Evolutionary conservation across 805 yeast species (phyloP).

Genomic region (Kuraishia ogatae): DNA sequence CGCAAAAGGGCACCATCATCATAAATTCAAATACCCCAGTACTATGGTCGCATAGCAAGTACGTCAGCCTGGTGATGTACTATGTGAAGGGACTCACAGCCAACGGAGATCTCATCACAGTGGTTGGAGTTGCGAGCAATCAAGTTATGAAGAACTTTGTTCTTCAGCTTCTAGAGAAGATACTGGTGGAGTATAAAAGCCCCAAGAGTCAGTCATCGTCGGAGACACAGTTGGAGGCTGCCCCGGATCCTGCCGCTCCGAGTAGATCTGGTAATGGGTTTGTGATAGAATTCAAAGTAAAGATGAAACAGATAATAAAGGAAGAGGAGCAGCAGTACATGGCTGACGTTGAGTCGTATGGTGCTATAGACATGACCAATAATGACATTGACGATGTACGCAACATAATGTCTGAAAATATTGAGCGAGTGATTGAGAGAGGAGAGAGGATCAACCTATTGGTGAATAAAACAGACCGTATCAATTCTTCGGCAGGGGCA

Average conservation of each 20-base stretch:
- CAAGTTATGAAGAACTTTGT: slow-evolving; percentile 36
- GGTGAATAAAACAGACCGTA: slow-evolving; percentile 71
- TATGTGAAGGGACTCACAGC: slow-evolving; percentile 37
- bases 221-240: slow-evolving; percentile 2
- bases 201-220: slow-evolving; percentile 21
- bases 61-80: slow-evolving; percentile 25
- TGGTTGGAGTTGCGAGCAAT: slow-evolving; percentile 37
- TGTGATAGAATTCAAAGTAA: slow-evolving; percentile 43
- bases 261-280: slow-evolving; percentile 1
- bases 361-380: slow-evolving; percentile 19
- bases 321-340: slow-evolving; percentile 40
- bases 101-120: slow-evolving; percentile 42
- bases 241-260: slow-evolving; percentile 4
- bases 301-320: slow-evolving; percentile 47
- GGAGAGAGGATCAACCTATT: slow-evolving; percentile 68
- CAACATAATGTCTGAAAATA: slow-evolving; percentile 63
- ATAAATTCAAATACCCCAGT: slow-evolving; percentile 6
- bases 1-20: slow-evolving; percentile 19
- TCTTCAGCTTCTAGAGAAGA: slow-evolving; percentile 36
- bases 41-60: slow-evolving; percentile 13
- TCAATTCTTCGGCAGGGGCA: slow-evolving; percentile 56
- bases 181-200: slow-evolving; percentile 39
- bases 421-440: slow-evolving; percentile 61
- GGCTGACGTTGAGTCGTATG: slow-evolving; percentile 26
- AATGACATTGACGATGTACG: slow-evolving; percentile 59